Conservation (phyloP, 2,329 filamentous ascomycete genomes). For the Fusarium sp. region DNA sequence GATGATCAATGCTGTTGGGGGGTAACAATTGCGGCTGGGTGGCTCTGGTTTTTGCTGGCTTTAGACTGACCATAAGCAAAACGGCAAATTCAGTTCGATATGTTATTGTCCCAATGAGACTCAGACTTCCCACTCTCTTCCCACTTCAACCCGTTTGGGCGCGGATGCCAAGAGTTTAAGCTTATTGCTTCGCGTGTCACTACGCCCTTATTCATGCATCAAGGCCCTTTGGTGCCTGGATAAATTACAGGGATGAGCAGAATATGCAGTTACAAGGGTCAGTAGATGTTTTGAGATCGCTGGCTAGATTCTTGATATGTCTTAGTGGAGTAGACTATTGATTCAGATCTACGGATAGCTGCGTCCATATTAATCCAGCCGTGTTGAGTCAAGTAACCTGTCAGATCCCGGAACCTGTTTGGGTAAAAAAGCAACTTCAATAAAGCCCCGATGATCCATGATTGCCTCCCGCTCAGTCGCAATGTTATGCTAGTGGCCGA, state of each 20-base stretch:
- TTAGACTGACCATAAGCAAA: background rate
- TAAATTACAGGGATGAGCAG: too few species aligned
- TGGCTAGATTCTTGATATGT: background rate
- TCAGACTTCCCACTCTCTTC: background rate
- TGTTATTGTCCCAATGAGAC: background rate
- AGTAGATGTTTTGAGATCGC: background rate
- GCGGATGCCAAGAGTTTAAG: background rate
- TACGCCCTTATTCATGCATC: background rate
- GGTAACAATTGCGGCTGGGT: rapidly evolving
- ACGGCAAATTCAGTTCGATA: background rate
- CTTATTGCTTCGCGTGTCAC: background rate
- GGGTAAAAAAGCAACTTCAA: background rate
- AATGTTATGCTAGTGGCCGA: too few species aligned
- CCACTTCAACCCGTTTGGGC: background rate
- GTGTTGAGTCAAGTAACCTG: background rate
- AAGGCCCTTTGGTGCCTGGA: background rate
- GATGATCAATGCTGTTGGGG: rapidly evolving
- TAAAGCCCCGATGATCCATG: background rate
- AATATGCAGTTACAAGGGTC: background rate
- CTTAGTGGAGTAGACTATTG: background rate
- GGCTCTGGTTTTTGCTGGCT: too few species aligned
- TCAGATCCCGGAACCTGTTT: rapidly evolving
- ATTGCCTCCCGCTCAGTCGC: background rate
- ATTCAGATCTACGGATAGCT: background rate
- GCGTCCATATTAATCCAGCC: background rate